Evolutionary conservation across 352 stramenopile species (phyloP).

Genomic region (Pythium aquatile): DNA sequence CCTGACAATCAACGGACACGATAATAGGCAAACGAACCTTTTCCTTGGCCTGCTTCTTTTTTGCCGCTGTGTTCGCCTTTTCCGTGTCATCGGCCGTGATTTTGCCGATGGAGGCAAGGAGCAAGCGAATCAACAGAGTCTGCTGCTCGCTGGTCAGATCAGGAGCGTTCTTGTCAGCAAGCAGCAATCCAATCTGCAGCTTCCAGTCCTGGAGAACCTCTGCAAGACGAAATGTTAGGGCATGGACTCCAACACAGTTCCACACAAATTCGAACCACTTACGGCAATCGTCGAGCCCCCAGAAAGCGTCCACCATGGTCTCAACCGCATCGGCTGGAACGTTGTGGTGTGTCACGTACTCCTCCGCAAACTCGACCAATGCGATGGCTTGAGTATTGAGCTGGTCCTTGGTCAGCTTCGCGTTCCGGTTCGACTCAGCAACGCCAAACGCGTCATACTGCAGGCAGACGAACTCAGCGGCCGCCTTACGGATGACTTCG

Average conservation of each 20-base stretch:
- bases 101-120: slow-evolving; percentile 69
- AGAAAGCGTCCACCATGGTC: slow-evolving; percentile 84
- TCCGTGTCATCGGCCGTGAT: slow-evolving; percentile 37
- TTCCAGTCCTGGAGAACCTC: slow-evolving; percentile 85
- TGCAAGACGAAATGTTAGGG: slow-evolving; percentile 27
- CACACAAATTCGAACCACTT: slow-evolving; percentile 29
- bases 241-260: slow-evolving; percentile 14
- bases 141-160: slow-evolving; percentile 80
- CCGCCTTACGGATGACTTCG: slow-evolving; percentile 69
- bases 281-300: slow-evolving; percentile 84
- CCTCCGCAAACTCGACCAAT: slow-evolving; percentile 88
- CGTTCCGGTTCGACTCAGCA: slow-evolving; percentile 54
- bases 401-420: slow-evolving; percentile 76
- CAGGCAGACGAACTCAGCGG: slow-evolving; percentile 84
- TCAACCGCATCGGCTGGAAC: slow-evolving; percentile 61
- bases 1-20: background rate
- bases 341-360: slow-evolving; percentile 73
- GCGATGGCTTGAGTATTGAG: slow-evolving; percentile 86
- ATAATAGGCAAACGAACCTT: slow-evolving; percentile 34
- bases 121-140: slow-evolving; percentile 69
- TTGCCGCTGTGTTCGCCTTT: slow-evolving; percentile 29
- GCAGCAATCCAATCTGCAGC: slow-evolving; percentile 65
- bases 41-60: slow-evolving; percentile 52
- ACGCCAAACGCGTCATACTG: slow-evolving; percentile 89
- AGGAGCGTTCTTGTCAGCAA: slow-evolving; percentile 79